These are phyloP conservation scores for Metschnikowia matae DNA, from an alignment of 805 yeast genomes.

Conservation along the genomic window DNA sequence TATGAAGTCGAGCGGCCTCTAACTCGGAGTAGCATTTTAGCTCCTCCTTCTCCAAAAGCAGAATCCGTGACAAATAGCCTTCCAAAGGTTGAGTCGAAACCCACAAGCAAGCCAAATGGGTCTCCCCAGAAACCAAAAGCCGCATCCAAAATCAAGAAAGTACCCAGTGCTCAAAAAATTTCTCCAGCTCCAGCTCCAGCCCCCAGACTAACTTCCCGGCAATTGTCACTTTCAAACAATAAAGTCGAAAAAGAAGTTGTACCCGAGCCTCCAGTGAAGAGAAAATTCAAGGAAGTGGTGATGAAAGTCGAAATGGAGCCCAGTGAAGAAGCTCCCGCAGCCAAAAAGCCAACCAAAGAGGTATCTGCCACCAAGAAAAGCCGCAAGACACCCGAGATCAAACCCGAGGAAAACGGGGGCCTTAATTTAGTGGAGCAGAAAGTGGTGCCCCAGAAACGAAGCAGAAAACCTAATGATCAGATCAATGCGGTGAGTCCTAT, in stretches of 20 bases:
- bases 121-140: constrained; percentile 1
- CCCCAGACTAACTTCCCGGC: constrained; percentile 9
- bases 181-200: constrained; percentile 1
- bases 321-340: background rate
- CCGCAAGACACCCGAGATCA: background rate
- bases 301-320: background rate
- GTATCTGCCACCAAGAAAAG: background rate
- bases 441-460: constrained; percentile 5
- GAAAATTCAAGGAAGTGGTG: background rate
- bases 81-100: background rate
- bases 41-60: background rate
- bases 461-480: constrained; percentile 13
- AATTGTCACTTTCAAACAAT: constrained; percentile 8
- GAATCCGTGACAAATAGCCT: background rate
- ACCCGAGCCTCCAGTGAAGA: background rate
- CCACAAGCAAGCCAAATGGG: background rate
- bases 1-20: constrained; percentile 15
- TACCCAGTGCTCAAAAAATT: background rate
- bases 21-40: background rate
- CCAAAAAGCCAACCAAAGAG: background rate
- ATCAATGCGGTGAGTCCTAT: constrained; percentile 17
- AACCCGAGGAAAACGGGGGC: background rate
- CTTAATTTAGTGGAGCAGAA: background rate
- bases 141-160: background rate
- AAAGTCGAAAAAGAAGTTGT: background rate